Conservation (phyloP, 495 filamentous ascomycete species). For the Hypoxylon crocopeplum region DNA sequence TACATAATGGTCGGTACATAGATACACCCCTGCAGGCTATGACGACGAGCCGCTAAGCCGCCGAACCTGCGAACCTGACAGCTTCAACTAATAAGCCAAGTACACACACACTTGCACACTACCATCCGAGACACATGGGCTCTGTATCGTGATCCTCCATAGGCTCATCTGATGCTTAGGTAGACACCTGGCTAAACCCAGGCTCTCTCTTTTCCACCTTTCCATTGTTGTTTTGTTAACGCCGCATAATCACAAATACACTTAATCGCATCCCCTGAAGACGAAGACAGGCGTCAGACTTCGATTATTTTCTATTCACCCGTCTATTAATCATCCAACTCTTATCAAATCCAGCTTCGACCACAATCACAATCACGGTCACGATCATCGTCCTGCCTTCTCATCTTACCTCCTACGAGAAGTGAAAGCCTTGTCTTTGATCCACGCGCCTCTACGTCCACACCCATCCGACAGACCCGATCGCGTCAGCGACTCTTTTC, state of each 20-base stretch:
- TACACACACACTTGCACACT: background rate
- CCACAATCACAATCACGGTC: background rate
- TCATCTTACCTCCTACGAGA: background rate
- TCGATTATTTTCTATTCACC: background rate
- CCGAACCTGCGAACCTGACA: too few species aligned
- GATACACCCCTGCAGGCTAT: too few species aligned
- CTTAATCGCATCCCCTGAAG: background rate
- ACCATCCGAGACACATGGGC: constrained; percentile 10
- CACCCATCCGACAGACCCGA: constrained; percentile 15
- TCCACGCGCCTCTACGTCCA: background rate
- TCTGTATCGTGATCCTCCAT: constrained; percentile 6
- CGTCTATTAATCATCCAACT: constrained; percentile 13
- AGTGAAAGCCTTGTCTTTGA: background rate
- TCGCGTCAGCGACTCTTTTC: constrained; percentile 7
- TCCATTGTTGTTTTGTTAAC: background rate
- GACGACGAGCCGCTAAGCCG: too few species aligned
- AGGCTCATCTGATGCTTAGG: constrained; percentile 7
- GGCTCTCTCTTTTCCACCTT: background rate
- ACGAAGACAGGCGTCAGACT: background rate
- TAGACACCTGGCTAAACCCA: background rate
- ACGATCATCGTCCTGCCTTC: background rate
- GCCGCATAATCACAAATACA: background rate
- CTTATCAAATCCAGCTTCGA: background rate
- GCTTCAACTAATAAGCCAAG: constrained; percentile 16
- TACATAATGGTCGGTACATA: background rate